Conservation (phyloP, 495 filamentous ascomycete genomes). For the Hypoxylon intermedium region DNA sequence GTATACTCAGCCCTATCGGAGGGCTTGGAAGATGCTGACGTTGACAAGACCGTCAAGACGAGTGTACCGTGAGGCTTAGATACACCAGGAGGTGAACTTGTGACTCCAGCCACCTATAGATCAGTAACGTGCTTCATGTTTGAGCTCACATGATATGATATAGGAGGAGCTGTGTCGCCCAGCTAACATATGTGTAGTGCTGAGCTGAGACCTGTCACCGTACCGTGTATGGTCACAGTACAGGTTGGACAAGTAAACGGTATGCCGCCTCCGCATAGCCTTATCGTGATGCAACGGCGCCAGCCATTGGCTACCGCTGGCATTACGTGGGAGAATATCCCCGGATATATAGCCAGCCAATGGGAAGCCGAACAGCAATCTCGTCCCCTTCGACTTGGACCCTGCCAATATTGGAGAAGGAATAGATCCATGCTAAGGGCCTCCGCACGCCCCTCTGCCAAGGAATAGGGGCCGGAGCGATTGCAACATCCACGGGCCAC, state of each 20-base stretch:
- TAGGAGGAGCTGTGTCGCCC: too few relatives aligned
- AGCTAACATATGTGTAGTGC: too few relatives aligned
- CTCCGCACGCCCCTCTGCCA: neutral
- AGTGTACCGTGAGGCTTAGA: too few relatives aligned
- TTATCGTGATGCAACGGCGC: neutral
- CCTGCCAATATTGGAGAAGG: neutral
- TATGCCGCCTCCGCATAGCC: neutral
- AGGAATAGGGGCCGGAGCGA: neutral
- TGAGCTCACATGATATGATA: too few relatives aligned
- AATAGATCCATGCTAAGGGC: neutral
- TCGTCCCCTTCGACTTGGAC: constrained; percentile 6
- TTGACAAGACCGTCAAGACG: too few relatives aligned
- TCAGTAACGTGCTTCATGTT: too few relatives aligned
- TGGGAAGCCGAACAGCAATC: constrained; percentile 4
- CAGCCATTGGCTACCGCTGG: constrained; percentile 7
- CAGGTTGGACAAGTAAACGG: neutral
- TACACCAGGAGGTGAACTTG: too few relatives aligned
- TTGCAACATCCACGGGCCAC: constrained; percentile 16
- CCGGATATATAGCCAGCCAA: constrained; percentile 23
- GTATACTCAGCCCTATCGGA: too few relatives aligned
- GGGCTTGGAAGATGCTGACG: too few relatives aligned
- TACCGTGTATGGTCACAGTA: neutral
- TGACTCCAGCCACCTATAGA: too few relatives aligned
- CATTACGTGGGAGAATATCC: constrained; percentile 27
- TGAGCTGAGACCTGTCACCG: too few relatives aligned